Evolutionary conservation across 106 monocot genomes (phyloP).

Genomic region (Narthecium ossifragum): DNA sequence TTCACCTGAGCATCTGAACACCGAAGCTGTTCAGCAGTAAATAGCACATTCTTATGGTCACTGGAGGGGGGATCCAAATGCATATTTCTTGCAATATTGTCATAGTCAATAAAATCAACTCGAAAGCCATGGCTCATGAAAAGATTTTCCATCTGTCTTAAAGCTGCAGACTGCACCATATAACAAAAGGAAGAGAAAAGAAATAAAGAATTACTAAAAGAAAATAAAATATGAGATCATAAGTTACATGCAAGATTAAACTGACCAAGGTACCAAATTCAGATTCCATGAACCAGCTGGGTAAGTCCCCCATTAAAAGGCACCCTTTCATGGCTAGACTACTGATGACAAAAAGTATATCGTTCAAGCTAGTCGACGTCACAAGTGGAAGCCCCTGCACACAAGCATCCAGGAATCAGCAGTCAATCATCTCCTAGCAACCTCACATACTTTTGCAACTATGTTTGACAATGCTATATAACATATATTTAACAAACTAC

Average conservation of each 20-base stretch:
- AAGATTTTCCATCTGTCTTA: slow-evolving; percentile 31
- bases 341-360: slow-evolving; percentile 48
- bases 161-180: slow-evolving; percentile 16
- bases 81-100: slow-evolving; percentile 33
- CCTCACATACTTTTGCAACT: no score
- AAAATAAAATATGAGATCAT: not conserved
- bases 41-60: slow-evolving; percentile 28
- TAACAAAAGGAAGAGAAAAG: not conserved
- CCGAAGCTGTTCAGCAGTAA: slow-evolving; percentile 61
- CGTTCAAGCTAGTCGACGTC: slow-evolving; percentile 28
- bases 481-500: no score
- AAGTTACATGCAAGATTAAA: not conserved
- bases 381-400: slow-evolving; percentile 68
- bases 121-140: slow-evolving; percentile 62
- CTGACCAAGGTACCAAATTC: slow-evolving; percentile 29
- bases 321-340: slow-evolving; percentile 83
- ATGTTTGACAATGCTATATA: no score
- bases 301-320: slow-evolving; percentile 70
- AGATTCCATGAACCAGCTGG: slow-evolving; percentile 22
- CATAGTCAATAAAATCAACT: slow-evolving; percentile 32
- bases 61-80: slow-evolving; percentile 12
- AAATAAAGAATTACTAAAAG: not conserved
- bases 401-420: no score
- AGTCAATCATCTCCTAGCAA: no score
- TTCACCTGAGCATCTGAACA: slow-evolving; percentile 81